Conservation (phyloP, 495 filamentous ascomycete species). For the Xylaria intraflava region DNA sequence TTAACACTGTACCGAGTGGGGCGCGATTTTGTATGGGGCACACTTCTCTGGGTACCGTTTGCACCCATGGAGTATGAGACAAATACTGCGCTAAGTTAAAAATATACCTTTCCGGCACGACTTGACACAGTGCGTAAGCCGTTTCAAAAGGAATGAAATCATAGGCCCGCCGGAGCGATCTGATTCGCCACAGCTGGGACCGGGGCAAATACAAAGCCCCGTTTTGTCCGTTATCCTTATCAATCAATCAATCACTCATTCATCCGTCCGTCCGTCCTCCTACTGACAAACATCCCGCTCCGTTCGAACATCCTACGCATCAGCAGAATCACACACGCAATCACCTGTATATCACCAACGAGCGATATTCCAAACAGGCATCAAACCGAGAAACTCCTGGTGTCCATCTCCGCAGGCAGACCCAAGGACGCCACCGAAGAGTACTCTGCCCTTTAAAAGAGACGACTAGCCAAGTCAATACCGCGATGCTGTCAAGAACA, state of each 20-base stretch:
- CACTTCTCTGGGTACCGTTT: too few relatives aligned
- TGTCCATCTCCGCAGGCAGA: neutral
- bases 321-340: neutral
- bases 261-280: neutral
- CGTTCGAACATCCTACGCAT: neutral
- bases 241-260: conserved; percentile 1
- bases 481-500: conserved; percentile 25
- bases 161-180: conserved; percentile 11
- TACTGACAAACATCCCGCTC: neutral
- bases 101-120: too few relatives aligned
- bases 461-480: neutral
- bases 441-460: neutral
- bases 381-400: neutral
- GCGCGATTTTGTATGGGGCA: too few relatives aligned
- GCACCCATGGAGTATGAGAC: too few relatives aligned
- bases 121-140: too few relatives aligned
- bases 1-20: too few relatives aligned
- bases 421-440: conserved; percentile 2
- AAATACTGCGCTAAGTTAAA: too few relatives aligned
- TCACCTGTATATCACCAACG: neutral
- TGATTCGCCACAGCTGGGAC: conserved; percentile 27
- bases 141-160: conserved; percentile 27
- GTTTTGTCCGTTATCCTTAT: conserved; percentile 10
- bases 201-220: conserved; percentile 18
- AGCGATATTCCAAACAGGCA: neutral